Evolutionary conservation across 192 early-diverging fungal genomes (phyloP).

Genomic region (Linnemannia elongata): DNA sequence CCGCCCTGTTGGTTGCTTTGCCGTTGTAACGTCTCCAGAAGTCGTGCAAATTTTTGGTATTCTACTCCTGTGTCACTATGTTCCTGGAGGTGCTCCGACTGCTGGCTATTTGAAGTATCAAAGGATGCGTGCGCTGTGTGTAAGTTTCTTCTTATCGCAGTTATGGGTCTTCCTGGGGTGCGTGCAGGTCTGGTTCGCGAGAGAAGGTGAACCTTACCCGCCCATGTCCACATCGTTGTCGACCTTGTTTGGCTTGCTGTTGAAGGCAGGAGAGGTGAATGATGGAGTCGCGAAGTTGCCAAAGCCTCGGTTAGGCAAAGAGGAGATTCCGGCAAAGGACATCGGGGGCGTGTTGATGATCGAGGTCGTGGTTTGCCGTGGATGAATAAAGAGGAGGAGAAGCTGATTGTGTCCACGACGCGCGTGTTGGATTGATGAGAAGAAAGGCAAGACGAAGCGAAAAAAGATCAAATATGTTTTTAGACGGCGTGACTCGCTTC

Average conservation of each 20-base stretch:
- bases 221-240: constrained; percentile 38
- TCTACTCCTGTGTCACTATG: constrained; percentile 33
- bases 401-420: neutral
- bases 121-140: neutral
- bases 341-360: neutral
- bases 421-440: neutral
- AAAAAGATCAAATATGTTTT: constrained; percentile 2
- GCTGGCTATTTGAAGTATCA: neutral
- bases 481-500: neutral
- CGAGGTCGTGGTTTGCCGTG: neutral
- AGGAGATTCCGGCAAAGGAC: neutral
- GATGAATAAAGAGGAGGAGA: neutral
- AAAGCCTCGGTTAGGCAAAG: neutral
- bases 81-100: constrained; percentile 19
- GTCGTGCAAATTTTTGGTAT: constrained; percentile 33
- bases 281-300: neutral
- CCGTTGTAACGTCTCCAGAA: constrained; percentile 24
- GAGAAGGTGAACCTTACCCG: constrained; percentile 1
- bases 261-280: neutral
- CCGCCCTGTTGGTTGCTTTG: neutral
- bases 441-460: neutral
- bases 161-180: neutral
- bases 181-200: neutral
- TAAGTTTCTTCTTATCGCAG: neutral
- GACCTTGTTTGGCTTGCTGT: constrained; percentile 8